Evolutionary conservation across 2,329 filamentous ascomycete species (phyloP).

Genomic region (Beauveria asiatica): DNA sequence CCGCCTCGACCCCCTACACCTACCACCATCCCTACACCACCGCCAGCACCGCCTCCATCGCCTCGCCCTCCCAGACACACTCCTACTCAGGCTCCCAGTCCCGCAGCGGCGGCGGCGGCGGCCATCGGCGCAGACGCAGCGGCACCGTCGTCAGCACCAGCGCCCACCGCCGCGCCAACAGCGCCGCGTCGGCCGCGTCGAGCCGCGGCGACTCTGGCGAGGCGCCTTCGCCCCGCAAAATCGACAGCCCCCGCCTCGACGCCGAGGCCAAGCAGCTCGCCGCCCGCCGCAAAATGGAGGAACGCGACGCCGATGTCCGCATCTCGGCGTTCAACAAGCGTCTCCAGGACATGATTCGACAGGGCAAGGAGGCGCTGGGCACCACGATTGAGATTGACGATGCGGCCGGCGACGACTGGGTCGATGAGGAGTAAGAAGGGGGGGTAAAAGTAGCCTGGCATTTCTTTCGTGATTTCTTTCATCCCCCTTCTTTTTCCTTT

Average conservation of each 20-base stretch:
- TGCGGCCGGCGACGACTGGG: constrained; percentile 30
- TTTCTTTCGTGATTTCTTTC: background rate
- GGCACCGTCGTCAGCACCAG: constrained; percentile 7
- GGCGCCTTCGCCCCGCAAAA: background rate
- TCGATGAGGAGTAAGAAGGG: constrained; percentile 27
- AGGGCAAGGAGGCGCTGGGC: constrained; percentile 79
- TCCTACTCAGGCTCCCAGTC: background rate
- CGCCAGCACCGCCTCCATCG: constrained; percentile 8
- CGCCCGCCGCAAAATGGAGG: constrained; percentile 61
- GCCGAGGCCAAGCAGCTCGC: constrained; percentile 67
- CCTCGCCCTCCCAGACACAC: constrained; percentile 5
- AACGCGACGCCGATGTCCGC: constrained; percentile 69
- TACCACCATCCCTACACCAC: constrained; percentile 15
- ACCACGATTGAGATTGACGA: constrained; percentile 59
- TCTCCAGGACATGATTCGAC: constrained; percentile 76
- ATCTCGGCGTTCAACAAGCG: constrained; percentile 73
- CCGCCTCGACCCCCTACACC: constrained; percentile 14
- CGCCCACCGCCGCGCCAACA: constrained; percentile 37
- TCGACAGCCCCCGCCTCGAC: constrained; percentile 43
- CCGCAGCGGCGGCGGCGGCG: background rate
- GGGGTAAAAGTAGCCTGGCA: background rate
- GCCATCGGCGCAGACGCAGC: constrained; percentile 6
- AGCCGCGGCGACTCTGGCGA: constrained; percentile 18
- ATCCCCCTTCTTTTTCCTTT: background rate
- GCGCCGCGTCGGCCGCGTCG: constrained; percentile 34